Evolutionary conservation across 176 grass and related monocot species (phyloP).

Genomic region (Lolium rigidum): DNA sequence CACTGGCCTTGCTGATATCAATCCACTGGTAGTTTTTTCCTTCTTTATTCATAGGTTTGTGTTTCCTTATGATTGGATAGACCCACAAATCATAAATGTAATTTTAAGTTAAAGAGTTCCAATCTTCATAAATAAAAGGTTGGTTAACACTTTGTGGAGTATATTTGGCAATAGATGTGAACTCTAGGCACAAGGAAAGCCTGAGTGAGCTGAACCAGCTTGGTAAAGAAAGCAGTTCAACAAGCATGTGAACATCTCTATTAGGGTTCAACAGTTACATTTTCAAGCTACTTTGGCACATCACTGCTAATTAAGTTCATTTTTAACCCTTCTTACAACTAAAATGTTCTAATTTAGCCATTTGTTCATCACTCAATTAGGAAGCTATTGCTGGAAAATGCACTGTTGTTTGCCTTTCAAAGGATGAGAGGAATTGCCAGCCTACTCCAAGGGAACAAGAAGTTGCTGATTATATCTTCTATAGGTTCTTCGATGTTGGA

Average conservation of each 20-base stretch:
- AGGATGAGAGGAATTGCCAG: conserved; percentile 69
- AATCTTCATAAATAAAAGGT: conserved; percentile 19
- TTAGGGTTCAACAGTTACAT: conserved; percentile 13
- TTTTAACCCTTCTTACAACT: conserved; percentile 19
- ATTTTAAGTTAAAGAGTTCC: conserved; percentile 6
- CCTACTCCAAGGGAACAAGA: conserved; percentile 64
- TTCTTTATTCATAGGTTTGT: conserved; percentile 24
- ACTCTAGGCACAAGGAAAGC: conserved; percentile 6
- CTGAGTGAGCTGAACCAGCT: background rate
- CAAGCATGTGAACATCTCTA: conserved; percentile 21
- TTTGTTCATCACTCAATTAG: conserved; percentile 51
- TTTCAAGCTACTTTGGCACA: conserved; percentile 9
- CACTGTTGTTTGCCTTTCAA: conserved; percentile 82
- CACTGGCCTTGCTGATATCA: conserved; percentile 57
- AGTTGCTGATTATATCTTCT: conserved; percentile 83
- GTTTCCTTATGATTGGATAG: conserved; percentile 29
- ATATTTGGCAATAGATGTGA: conserved; percentile 22
- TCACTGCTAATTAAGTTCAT: conserved; percentile 13
- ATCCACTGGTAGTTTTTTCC: conserved; percentile 55
- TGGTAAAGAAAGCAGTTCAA: background rate
- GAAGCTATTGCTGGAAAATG: conserved; percentile 92
- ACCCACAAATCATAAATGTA: conserved; percentile 21
- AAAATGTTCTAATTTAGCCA: conserved; percentile 40
- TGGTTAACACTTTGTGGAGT: conserved; percentile 25
- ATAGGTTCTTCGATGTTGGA: conserved; percentile 73